Conservation (phyloP, 257 asterid species). For the Penstemon newberryi region DNA sequence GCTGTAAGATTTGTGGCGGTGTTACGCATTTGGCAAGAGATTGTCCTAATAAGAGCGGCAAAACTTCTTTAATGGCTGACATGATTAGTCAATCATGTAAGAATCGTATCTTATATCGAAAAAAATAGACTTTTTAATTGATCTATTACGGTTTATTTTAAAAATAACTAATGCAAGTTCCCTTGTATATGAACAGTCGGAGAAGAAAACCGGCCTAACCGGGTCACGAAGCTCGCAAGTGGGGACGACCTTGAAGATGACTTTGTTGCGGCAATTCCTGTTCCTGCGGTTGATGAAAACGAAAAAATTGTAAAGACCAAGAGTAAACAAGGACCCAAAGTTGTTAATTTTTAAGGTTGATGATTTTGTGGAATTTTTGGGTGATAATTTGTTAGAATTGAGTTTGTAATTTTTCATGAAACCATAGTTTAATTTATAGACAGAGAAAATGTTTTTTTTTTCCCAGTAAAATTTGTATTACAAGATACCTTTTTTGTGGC, state of each 20-base stretch:
- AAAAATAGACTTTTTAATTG: too few species aligned
- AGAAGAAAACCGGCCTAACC: constrained; percentile 49
- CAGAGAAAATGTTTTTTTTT: too few species aligned
- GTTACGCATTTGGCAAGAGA: constrained; percentile 89
- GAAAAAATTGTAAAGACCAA: constrained; percentile 41
- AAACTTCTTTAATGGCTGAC: constrained; percentile 28
- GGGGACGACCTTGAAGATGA: constrained; percentile 99
- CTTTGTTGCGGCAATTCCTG: constrained; percentile 40
- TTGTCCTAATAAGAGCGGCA: constrained; percentile 69
- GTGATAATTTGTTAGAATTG: not conserved
- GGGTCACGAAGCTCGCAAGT: constrained; percentile 56
- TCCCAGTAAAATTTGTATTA: not conserved
- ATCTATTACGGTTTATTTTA: too few species aligned
- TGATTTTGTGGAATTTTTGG: constrained; percentile 1
- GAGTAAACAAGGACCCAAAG: constrained; percentile 62
- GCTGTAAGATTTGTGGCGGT: constrained; percentile 90
- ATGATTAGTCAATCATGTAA: constrained; percentile 49
- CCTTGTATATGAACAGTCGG: constrained; percentile 36
- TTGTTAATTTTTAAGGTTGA: constrained; percentile 74
- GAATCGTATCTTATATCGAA: constrained; percentile 5
- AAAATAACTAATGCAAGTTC: constrained; percentile 11
- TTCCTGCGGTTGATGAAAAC: constrained; percentile 19
- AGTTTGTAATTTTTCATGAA: constrained; percentile 6
- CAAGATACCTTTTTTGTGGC: not conserved
- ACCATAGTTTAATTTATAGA: constrained; percentile 14